Percentiles rank a stretch among this genome's conserved stretches.
Evolutionary conservation across 768 basidiomycete species (phyloP).

Genomic region (Mycena belliarum): DNA sequence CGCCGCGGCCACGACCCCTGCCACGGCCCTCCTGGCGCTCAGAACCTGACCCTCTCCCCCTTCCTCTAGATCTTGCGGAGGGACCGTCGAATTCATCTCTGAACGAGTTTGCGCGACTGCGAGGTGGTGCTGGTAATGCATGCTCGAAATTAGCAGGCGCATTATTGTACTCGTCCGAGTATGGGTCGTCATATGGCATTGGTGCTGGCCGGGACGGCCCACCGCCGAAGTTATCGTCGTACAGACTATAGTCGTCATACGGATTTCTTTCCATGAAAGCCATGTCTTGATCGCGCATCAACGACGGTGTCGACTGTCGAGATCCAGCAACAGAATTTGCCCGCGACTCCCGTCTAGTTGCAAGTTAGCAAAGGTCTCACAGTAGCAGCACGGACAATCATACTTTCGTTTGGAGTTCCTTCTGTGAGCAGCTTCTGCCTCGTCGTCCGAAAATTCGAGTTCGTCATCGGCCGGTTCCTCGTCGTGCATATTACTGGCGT

Average conservation of each 20-base stretch:
- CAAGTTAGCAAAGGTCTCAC: conserved; percentile 3
- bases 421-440: conserved; percentile 79
- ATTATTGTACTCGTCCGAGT: conserved; percentile 48
- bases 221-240: conserved; percentile 62
- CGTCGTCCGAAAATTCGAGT: conserved; percentile 94
- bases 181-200: conserved; percentile 80
- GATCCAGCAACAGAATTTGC: conserved; percentile 53
- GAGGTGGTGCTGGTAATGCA: conserved; percentile 7
- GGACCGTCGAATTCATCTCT: conserved; percentile 1
- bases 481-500: conserved; percentile 92
- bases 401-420: conserved; percentile 61
- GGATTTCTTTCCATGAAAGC: conserved; percentile 54
- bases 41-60: conserved; percentile 41
- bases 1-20: conserved; percentile 33
- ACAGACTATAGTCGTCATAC: conserved; percentile 66
- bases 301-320: conserved; percentile 53
- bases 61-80: conserved; percentile 23
- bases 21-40: conserved; percentile 31
- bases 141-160: conserved; percentile 25
- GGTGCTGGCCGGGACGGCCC: conserved; percentile 66
- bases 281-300: conserved; percentile 57
- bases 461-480: conserved; percentile 92
- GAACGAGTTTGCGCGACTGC: conserved; percentile 1
- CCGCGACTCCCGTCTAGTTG: conserved; percentile 54
- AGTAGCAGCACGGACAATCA: conserved; percentile 24